Evolutionary conservation across 2,329 filamentous ascomycete species (phyloP).

Genomic region (Orbilia brochopaga): DNA sequence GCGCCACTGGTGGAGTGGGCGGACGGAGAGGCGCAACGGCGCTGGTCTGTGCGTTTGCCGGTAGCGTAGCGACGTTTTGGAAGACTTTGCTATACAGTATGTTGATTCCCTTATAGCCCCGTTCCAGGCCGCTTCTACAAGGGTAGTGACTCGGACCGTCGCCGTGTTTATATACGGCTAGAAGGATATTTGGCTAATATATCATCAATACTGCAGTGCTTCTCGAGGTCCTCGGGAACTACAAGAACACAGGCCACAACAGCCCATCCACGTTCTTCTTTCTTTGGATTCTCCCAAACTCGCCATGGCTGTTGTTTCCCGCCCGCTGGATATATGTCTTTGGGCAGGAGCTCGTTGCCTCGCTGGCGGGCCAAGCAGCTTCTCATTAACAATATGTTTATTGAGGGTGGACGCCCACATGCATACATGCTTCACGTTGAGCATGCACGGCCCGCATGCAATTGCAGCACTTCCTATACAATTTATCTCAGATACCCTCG

Average conservation of each 20-base stretch:
- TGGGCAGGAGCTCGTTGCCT: slow-evolving; percentile 68
- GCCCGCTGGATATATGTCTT: slow-evolving; percentile 68
- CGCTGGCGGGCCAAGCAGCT: slow-evolving; percentile 52
- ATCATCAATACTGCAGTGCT: slow-evolving; percentile 60
- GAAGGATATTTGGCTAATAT: not conserved
- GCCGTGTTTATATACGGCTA: no score
- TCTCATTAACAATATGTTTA: no score
- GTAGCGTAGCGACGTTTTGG: slow-evolving; percentile 69
- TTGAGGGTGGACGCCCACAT: no score
- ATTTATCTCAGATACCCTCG: no score
- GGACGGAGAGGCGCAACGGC: slow-evolving; percentile 63
- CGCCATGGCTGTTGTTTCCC: slow-evolving; percentile 70
- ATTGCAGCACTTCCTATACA: no score
- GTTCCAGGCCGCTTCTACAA: no score
- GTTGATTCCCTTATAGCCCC: slow-evolving; percentile 54
- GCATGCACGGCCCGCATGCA: no score
- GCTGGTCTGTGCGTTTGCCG: slow-evolving; percentile 67
- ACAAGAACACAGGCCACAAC: slow-evolving; percentile 69
- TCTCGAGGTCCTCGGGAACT: slow-evolving; percentile 68
- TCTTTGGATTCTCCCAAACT: slow-evolving; percentile 71
- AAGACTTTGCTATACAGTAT: slow-evolving; percentile 73
- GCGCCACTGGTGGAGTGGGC: slow-evolving; percentile 61
- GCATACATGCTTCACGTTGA: no score
- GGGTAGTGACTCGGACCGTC: no score
- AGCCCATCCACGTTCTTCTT: slow-evolving; percentile 62